These are phyloP conservation scores for Leccinum insolens DNA, from an alignment of 1,284 basidiomycete genomes.

Conservation along the genomic window DNA sequence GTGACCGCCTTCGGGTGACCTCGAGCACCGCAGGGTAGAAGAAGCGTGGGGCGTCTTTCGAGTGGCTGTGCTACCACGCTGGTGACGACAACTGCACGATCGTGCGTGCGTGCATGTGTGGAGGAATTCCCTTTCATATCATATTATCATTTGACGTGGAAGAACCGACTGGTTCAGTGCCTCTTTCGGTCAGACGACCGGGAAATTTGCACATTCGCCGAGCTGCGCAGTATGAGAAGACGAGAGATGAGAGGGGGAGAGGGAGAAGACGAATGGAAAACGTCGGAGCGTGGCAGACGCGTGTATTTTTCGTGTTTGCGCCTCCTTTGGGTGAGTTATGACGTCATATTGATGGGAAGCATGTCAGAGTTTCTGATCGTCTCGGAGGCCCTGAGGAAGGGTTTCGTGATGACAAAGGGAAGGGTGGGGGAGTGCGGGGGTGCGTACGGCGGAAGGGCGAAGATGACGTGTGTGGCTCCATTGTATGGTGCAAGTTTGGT, in stretches of 20 bases:
- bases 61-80: slow-evolving; percentile 7
- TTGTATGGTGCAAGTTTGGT: background rate
- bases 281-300: slow-evolving; percentile 24
- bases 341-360: slow-evolving; percentile 12
- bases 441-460: slow-evolving; percentile 3
- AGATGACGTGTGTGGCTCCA: slow-evolving; percentile 23
- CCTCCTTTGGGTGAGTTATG: slow-evolving; percentile 21
- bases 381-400: slow-evolving; percentile 19
- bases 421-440: slow-evolving; percentile 25
- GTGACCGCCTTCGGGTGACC: background rate
- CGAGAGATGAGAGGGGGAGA: background rate
- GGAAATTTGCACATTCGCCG: background rate
- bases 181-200: slow-evolving; percentile 4
- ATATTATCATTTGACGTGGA: background rate
- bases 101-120: background rate
- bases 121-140: slow-evolving; percentile 16
- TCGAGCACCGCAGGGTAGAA: slow-evolving; percentile 8
- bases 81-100: background rate
- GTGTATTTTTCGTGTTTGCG: slow-evolving; percentile 27
- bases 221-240: slow-evolving; percentile 2
- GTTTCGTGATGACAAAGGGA: slow-evolving; percentile 16
- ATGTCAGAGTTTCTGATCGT: slow-evolving; percentile 17
- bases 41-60: slow-evolving; percentile 11
- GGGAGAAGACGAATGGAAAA: slow-evolving; percentile 13
- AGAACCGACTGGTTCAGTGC: background rate